Conservation (phyloP, 2,329 filamentous ascomycete species). For the Metarhizium sp. region DNA sequence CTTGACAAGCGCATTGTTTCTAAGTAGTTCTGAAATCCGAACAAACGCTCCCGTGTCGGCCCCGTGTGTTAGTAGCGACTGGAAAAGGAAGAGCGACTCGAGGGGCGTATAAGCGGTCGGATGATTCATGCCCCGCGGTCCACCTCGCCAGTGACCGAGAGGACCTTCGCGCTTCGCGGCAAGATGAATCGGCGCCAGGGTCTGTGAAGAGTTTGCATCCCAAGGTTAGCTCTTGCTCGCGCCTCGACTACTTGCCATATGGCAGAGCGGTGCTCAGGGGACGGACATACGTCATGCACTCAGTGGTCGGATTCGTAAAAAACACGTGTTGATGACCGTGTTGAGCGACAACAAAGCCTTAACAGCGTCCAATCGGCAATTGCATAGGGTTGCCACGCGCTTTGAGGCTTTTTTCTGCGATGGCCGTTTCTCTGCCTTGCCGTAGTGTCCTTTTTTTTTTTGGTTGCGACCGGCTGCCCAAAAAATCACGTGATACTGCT, state of each 20-base stretch:
- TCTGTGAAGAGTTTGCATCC: conserved; percentile 14
- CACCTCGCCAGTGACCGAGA: conserved; percentile 48
- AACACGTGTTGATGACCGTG: conserved; percentile 24
- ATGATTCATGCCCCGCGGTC: conserved; percentile 46
- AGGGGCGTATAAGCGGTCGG: conserved; percentile 67
- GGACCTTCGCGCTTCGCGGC: conserved; percentile 41
- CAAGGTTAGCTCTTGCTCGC: neutral
- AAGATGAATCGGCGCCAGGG: conserved; percentile 47
- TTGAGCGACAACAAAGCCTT: conserved; percentile 17
- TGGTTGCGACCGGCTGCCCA: conserved; percentile 16
- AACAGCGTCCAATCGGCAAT: conserved; percentile 14
- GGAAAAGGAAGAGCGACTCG: conserved; percentile 79
- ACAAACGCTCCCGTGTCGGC: conserved; percentile 56
- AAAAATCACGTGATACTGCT: conserved; percentile 22
- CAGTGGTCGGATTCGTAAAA: conserved; percentile 7
- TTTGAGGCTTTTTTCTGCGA: conserved; percentile 12
- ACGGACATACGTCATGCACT: conserved; percentile 16
- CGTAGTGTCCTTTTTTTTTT: conserved; percentile 15
- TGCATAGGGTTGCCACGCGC: conserved; percentile 18
- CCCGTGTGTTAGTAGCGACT: conserved; percentile 63
- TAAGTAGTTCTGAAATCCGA: conserved; percentile 65
- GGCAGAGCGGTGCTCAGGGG: neutral
- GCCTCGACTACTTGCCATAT: neutral
- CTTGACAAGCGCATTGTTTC: conserved; percentile 63
- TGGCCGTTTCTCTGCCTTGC: conserved; percentile 11